Conservation (phyloP, 1,284 basidiomycete genomes). For the Cystobasidium pallidum region DNA sequence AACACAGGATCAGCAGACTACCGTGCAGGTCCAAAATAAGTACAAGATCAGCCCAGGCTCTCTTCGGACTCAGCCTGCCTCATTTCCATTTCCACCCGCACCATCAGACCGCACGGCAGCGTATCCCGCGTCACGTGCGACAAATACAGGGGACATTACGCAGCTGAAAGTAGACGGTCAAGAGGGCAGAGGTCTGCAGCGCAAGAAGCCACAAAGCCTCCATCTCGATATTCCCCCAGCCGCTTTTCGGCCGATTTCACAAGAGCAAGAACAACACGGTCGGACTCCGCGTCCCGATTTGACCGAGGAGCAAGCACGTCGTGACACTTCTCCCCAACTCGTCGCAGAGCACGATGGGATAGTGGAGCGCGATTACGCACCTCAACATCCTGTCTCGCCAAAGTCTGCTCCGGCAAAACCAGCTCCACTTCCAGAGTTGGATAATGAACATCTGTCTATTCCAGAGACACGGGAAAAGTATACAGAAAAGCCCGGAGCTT, state of each 20-base stretch:
- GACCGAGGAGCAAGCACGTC: constrained; percentile 27
- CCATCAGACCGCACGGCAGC: neutral
- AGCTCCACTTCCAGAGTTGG: neutral
- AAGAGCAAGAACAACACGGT: constrained; percentile 29
- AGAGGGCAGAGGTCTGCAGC: neutral
- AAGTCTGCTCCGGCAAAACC: neutral
- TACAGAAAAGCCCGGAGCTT: neutral
- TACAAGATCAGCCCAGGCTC: neutral
- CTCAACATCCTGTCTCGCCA: constrained; percentile 3
- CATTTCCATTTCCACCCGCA: neutral
- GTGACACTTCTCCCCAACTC: constrained; percentile 29
- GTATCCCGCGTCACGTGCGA: too few species aligned
- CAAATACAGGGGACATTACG: neutral
- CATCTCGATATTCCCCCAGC: constrained; percentile 31
- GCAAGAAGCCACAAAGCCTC: constrained; percentile 20
- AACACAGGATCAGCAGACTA: too few species aligned
- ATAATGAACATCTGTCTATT: neutral
- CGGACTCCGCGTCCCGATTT: constrained; percentile 34
- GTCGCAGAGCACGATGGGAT: constrained; percentile 38
- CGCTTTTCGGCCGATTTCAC: constrained; percentile 26
- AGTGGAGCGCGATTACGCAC: constrained; percentile 43
- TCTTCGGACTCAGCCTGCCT: neutral
- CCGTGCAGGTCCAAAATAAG: too few species aligned
- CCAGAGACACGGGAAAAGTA: neutral
- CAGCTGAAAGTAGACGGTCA: neutral